Base-by-base conservation (phyloP, 176 grass and related monocot genomes). In the Avena sativa region DNA sequence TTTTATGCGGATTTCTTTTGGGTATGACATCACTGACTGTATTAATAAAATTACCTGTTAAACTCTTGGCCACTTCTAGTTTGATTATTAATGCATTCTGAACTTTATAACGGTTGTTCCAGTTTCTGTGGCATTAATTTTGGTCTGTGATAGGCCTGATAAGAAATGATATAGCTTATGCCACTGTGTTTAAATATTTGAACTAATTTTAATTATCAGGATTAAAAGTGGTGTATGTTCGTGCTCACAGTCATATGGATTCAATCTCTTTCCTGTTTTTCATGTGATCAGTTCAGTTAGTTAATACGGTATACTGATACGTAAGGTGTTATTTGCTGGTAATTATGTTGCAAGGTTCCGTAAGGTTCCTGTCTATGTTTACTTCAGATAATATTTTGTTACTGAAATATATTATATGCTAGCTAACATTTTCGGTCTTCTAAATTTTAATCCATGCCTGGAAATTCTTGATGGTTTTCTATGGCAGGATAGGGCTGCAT, bases 401-500 rank as follows among this genome's bases (percentile, higher is more conserved):
- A 13, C 26, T 69, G 25, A 52, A 52, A 82, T 67, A 21, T 86
- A 19, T 83, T 86, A n/a, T 30, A 82, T 14, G 19, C 25, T 86
- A 57, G 46, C 28, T 85, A 52, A 66, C 9, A 85, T 78, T 59
- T 20, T 9, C 6, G 11, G 10, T 66, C 49, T 79, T 84, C 47
- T 74, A 67, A 84, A 12, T 53, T 87, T 5, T 58, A 65, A 26
- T 23, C 30, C 32, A 64, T 72, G 71, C 53, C 21, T 74, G 16
- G 10, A 25, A 67, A 23, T 87, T 87, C 21, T 84, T 80, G 70
- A 84, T 81, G 68, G 28, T 44, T 63, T 59, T 71, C 21, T 52
- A 26, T 86, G 81, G 67, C 97, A 96, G 96, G 96, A 98, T 84
- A 98, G 93, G 83, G 92, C 93, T 40, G 96, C 96, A 13, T 94